A percentile compares a stretch with the other conserved stretches of the same genome.
Evolutionary conservation across 2,329 filamentous ascomycete genomes (phyloP).

Genomic region (Metarhizium album): DNA sequence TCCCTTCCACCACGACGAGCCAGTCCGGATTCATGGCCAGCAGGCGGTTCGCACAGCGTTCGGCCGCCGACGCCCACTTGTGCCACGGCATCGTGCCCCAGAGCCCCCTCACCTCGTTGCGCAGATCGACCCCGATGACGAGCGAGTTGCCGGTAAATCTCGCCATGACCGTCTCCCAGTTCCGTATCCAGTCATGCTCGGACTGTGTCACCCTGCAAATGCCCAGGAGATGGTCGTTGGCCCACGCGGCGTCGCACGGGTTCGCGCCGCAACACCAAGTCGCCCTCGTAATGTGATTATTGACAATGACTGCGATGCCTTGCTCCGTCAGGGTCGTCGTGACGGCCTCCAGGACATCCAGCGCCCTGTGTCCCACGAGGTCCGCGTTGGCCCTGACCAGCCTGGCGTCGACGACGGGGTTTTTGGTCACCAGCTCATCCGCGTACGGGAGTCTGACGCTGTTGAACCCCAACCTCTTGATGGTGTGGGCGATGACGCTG

Average conservation of each 20-base stretch:
- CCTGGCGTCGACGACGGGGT: conserved; percentile 40
- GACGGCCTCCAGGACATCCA: conserved; percentile 52
- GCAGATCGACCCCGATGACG: conserved; percentile 55
- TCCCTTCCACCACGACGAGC: conserved; percentile 59
- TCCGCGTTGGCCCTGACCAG: conserved; percentile 50
- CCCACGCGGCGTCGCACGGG: conserved; percentile 57
- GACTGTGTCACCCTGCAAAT: conserved; percentile 52
- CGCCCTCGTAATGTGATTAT: conserved; percentile 60
- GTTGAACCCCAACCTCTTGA: conserved; percentile 56
- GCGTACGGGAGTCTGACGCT: conserved; percentile 59
- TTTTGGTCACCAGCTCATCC: conserved; percentile 54
- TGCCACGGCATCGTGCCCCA: conserved; percentile 61
- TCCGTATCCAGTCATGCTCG: conserved; percentile 53
- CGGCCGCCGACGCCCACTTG: conserved; percentile 52
- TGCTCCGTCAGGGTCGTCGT: conserved; percentile 48
- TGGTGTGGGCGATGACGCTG: conserved; percentile 46
- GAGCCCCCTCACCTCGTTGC: conserved; percentile 58
- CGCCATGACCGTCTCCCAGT: conserved; percentile 56
- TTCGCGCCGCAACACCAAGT: conserved; percentile 60
- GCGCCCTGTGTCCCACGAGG: conserved; percentile 41
- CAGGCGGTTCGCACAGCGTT: conserved; percentile 50
- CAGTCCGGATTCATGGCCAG: conserved; percentile 49
- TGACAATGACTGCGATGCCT: conserved; percentile 54
- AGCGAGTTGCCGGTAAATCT: conserved; percentile 46
- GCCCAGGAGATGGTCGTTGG: conserved; percentile 50